Percentiles rank a stretch among this genome's conserved stretches.
phyloP scores from a whole-genome alignment of 108 stramenopile genomes.

The Thalassiosira profunda region DNA sequence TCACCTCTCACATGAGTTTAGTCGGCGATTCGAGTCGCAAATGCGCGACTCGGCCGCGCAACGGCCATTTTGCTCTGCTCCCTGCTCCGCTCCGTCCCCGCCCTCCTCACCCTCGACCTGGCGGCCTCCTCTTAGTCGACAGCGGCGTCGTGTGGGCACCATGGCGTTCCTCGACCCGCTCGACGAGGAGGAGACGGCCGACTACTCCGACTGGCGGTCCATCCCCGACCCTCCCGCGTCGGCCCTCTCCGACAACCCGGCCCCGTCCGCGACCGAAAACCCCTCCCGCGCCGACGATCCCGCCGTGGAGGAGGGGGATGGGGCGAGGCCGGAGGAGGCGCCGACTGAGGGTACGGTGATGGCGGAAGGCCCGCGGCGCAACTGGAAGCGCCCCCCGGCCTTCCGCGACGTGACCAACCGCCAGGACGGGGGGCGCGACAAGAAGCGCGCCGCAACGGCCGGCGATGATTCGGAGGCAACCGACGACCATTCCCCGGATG shows the following conservation, averaged over 20 bases:
- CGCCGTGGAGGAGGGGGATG: not conserved
- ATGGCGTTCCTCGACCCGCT: no score
- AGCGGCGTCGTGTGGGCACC: no score
- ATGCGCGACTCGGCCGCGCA: no score
- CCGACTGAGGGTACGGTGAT: not conserved
- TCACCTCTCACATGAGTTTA: no score
- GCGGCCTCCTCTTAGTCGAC: no score
- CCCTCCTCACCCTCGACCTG: no score
- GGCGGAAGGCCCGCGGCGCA: not conserved
- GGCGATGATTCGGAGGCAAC: not conserved
- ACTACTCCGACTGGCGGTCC: slow-evolving; percentile 35
- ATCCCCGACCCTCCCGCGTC: slow-evolving; percentile 46
- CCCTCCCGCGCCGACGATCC: not conserved
- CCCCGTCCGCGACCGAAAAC: not conserved
- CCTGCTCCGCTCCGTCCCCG: no score
- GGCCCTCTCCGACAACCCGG: not conserved
- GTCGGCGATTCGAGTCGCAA: no score
- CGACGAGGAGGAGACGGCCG: slow-evolving; percentile 16
- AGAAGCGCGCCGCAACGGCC: not conserved
- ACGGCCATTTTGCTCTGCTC: no score
- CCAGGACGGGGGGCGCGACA: not conserved
- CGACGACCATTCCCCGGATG: not conserved
- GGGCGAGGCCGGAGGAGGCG: not conserved
- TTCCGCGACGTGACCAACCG: slow-evolving; percentile 19
- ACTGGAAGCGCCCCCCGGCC: not conserved